Evolutionary conservation across 2,329 filamentous ascomycete species (phyloP).

Genomic region (Aspergillus sergii): DNA sequence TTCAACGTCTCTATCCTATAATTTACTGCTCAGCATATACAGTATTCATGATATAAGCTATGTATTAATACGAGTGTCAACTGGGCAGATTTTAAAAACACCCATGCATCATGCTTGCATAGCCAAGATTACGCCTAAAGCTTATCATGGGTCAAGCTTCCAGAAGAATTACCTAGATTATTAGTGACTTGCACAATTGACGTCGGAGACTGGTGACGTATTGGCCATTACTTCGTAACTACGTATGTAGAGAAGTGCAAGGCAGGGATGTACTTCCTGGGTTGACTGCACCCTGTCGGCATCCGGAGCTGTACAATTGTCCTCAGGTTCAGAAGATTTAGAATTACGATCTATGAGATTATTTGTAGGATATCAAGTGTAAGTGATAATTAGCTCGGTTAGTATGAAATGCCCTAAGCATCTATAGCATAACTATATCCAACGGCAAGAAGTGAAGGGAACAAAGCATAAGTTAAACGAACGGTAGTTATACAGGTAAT

Average conservation of each 20-base stretch:
- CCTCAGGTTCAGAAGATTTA: too few species aligned
- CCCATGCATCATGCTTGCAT: background rate
- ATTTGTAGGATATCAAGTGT: background rate
- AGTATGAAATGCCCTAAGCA: background rate
- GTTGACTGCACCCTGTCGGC: too few species aligned
- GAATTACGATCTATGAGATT: background rate
- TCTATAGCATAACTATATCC: background rate
- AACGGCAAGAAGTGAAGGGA: background rate
- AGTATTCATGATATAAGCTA: background rate
- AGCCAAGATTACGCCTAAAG: background rate
- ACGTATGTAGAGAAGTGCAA: background rate
- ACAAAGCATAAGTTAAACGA: background rate
- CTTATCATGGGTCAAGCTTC: background rate
- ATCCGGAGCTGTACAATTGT: background rate
- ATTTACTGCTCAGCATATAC: background rate
- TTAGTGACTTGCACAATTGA: background rate
- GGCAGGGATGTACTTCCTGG: background rate
- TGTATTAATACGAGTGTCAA: background rate
- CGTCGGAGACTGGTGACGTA: background rate
- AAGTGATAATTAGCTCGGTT: background rate
- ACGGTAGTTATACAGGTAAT: background rate
- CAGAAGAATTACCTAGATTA: background rate
- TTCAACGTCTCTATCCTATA: background rate
- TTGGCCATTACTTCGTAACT: background rate
- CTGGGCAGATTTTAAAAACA: background rate